These are phyloP conservation scores for Polyporus arcularius DNA, from an alignment of 768 basidiomycete species.

Conservation along the genomic window DNA sequence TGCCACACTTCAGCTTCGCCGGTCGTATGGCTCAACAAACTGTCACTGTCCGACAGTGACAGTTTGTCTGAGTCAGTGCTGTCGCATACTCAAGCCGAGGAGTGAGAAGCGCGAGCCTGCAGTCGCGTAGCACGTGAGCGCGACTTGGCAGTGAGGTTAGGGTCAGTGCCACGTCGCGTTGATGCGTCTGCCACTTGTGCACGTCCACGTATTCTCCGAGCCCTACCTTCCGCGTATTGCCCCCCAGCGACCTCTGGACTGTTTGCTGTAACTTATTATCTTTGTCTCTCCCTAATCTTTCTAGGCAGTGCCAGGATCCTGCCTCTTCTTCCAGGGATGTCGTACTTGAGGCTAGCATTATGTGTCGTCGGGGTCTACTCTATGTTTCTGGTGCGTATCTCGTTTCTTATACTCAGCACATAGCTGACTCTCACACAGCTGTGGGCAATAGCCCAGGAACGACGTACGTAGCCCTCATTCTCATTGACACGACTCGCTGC, in stretches of 20 bases:
- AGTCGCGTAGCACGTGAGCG: no score
- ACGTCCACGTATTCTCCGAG: constrained; percentile 16
- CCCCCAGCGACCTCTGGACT: not conserved
- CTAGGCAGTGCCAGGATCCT: not conserved
- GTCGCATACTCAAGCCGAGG: no score
- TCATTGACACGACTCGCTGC: not conserved
- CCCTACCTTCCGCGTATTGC: not conserved
- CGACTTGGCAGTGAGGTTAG: constrained; percentile 2
- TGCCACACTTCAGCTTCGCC: no score
- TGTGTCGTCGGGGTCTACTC: constrained; percentile 90
- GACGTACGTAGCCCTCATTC: constrained; percentile 52
- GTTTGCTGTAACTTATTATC: constrained; percentile 15
- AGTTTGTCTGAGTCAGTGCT: no score
- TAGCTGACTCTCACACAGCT: constrained; percentile 45
- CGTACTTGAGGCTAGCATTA: constrained; percentile 45
- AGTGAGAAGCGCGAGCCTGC: no score
- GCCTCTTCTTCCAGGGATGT: not conserved
- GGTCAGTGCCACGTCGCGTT: constrained; percentile 5
- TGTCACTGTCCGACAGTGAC: no score
- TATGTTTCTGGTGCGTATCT: constrained; percentile 78
- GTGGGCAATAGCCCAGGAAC: constrained; percentile 94
- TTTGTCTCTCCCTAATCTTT: not conserved
- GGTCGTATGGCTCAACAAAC: no score
- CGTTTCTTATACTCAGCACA: not conserved
- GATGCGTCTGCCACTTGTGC: not conserved